Evolutionary conservation across 495 filamentous ascomycete genomes (phyloP).

Genomic region (Aspergillus homomorphus): DNA sequence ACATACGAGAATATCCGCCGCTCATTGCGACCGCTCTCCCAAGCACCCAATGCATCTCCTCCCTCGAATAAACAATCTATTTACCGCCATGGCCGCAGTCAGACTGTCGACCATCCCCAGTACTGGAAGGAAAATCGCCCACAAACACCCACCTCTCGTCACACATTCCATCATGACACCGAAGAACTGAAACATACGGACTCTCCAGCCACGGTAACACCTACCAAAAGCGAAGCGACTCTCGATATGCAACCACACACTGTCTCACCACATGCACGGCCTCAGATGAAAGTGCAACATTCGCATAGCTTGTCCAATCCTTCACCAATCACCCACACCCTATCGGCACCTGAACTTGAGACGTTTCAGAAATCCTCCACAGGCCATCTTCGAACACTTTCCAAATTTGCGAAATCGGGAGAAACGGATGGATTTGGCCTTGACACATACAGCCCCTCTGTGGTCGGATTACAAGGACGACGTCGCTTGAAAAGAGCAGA

Average conservation of each 20-base stretch:
- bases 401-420: slow-evolving; percentile 73
- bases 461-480: slow-evolving; percentile 81
- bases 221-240: slow-evolving; percentile 34
- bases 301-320: slow-evolving; percentile 42
- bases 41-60: slow-evolving; percentile 55
- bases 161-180: slow-evolving; percentile 32
- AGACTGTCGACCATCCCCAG: slow-evolving; percentile 42
- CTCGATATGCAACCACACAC: slow-evolving; percentile 28
- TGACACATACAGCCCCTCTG: slow-evolving; percentile 69
- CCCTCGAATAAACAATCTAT: slow-evolving; percentile 27
- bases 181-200: slow-evolving; percentile 27
- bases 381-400: slow-evolving; percentile 83
- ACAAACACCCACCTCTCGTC: slow-evolving; percentile 31
- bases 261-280: slow-evolving; percentile 32
- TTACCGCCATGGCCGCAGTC: slow-evolving; percentile 41
- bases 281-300: slow-evolving; percentile 40
- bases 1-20: slow-evolving; percentile 71
- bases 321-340: slow-evolving; percentile 42
- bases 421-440: slow-evolving; percentile 77
- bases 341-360: slow-evolving; percentile 68
- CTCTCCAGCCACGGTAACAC: slow-evolving; percentile 27
- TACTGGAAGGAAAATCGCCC: slow-evolving; percentile 36
- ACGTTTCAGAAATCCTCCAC: slow-evolving; percentile 81
- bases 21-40: slow-evolving; percentile 73
- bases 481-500: slow-evolving; percentile 75